Conservation (phyloP, 805 yeast species). For the Saturnispora halmiae region DNA sequence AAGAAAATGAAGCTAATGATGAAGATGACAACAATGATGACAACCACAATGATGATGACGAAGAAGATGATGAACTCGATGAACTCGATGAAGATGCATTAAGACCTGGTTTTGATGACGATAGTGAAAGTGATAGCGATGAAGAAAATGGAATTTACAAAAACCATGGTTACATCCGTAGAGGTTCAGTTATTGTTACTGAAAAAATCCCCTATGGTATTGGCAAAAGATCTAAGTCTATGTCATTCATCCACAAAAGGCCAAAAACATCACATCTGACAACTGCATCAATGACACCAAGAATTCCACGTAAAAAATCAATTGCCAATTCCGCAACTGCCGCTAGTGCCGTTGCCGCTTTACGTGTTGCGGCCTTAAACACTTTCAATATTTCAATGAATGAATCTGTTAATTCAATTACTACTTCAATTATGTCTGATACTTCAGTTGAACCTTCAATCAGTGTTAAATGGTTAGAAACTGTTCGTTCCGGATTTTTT, state of each 20-base stretch:
- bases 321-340: conserved; percentile 51
- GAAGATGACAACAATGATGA: conserved; percentile 9
- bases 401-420: conserved; percentile 30
- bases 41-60: conserved; percentile 8
- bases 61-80: conserved; percentile 27
- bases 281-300: conserved; percentile 78
- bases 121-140: conserved; percentile 29
- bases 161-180: conserved; percentile 22
- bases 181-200: conserved; percentile 28
- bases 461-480: conserved; percentile 60
- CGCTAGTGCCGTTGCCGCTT: conserved; percentile 67
- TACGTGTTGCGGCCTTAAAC: conserved; percentile 59
- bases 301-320: conserved; percentile 53
- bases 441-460: conserved; percentile 30
- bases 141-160: conserved; percentile 28
- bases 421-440: conserved; percentile 28
- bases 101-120: conserved; percentile 27
- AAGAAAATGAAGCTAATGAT: neutral
- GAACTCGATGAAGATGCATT: conserved; percentile 26
- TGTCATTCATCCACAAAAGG: conserved; percentile 51
- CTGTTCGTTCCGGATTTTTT: conserved; percentile 67
- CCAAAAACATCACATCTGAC: conserved; percentile 37
- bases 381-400: conserved; percentile 31
- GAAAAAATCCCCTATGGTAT: conserved; percentile 34
- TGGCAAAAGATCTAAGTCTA: conserved; percentile 53